Evolutionary conservation across 441 rosid genomes (phyloP).

Genomic region (Populus hybrid): DNA sequence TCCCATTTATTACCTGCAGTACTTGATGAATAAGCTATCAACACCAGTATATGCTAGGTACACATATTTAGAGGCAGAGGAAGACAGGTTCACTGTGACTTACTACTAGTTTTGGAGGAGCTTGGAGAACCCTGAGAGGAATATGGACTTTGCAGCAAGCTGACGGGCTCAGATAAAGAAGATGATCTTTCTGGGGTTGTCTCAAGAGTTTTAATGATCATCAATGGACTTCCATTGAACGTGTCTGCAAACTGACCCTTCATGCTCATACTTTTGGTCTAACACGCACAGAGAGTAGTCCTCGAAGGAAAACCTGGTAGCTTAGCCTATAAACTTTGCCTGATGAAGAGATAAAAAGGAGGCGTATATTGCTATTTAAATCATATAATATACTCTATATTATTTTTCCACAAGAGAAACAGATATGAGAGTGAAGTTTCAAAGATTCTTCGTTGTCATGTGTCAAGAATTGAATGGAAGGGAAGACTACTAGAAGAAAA

Average conservation of each 20-base stretch:
- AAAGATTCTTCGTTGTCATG: neutral
- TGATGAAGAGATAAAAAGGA: neutral
- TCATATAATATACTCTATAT: neutral
- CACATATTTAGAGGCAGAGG: neutral
- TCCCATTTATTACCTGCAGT: constrained; percentile 13
- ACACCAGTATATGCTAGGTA: neutral
- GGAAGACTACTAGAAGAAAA: neutral
- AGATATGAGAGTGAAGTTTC: neutral
- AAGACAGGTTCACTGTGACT: neutral
- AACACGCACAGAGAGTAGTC: neutral
- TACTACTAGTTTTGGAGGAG: constrained; percentile 19
- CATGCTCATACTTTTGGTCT: neutral
- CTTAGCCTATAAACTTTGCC: neutral
- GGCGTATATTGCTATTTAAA: neutral
- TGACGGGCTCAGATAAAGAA: constrained; percentile 22
- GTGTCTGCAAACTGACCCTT: constrained; percentile 1
- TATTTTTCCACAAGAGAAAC: neutral
- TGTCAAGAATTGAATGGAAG: neutral
- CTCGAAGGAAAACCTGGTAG: neutral
- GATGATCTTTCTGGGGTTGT: constrained; percentile 25
- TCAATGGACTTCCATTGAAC: constrained; percentile 7
- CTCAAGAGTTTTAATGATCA: constrained; percentile 14
- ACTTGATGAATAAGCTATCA: neutral
- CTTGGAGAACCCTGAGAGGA: constrained; percentile 18
- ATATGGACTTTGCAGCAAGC: constrained; percentile 19